A percentile compares a stretch with the other conserved stretches of the same genome.
These are phyloP conservation scores for Trichoderma hamatum DNA, from an alignment of 2,329 filamentous ascomycete species.

Conservation along the genomic window DNA sequence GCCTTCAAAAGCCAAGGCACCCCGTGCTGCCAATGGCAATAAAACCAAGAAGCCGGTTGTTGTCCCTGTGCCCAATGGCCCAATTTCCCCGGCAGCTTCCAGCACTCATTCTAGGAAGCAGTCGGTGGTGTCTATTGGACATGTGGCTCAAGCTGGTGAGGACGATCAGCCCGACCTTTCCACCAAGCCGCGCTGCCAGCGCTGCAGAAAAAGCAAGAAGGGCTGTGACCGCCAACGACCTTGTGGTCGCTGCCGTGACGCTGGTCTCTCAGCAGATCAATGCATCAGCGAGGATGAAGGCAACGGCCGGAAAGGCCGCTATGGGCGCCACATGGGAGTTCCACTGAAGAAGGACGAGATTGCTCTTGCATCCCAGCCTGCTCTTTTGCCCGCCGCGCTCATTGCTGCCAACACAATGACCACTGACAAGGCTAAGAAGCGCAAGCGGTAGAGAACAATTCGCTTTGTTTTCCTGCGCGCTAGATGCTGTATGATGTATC, in stretches of 20 bases:
- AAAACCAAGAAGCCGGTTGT: conserved; percentile 58
- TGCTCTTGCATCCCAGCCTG: conserved; percentile 41
- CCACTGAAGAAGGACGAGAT: conserved; percentile 62
- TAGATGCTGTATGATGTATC: conserved; percentile 14
- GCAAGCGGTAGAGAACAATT: conserved; percentile 54
- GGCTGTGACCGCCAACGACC: conserved; percentile 96
- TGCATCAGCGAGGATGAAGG: conserved; percentile 98
- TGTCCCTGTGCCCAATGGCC: conserved; percentile 43
- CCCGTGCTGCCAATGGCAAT: conserved; percentile 42
- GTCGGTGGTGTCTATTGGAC: conserved; percentile 64
- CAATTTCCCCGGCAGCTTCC: conserved; percentile 64
- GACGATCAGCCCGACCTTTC: conserved; percentile 92
- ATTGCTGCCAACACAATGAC: conserved; percentile 40
- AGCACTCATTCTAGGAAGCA: conserved; percentile 75
- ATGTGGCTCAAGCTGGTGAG: conserved; percentile 61
- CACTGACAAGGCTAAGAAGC: conserved; percentile 63
- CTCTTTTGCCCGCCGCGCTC: conserved; percentile 50
- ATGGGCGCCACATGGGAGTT: conserved; percentile 73
- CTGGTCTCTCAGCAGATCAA: conserved; percentile 87
- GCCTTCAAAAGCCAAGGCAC: conserved; percentile 49
- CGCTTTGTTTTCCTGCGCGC: background rate
- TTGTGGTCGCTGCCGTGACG: conserved; percentile 93
- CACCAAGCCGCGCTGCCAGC: conserved; percentile 94
- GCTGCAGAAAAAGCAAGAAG: conserved; percentile 99
- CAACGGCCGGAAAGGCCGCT: conserved; percentile 94